A percentile compares a stretch with the other conserved stretches of the same genome.
phyloP scores from a whole-genome alignment of 257 asterid genomes.

The Capsicum pubescens region DNA sequence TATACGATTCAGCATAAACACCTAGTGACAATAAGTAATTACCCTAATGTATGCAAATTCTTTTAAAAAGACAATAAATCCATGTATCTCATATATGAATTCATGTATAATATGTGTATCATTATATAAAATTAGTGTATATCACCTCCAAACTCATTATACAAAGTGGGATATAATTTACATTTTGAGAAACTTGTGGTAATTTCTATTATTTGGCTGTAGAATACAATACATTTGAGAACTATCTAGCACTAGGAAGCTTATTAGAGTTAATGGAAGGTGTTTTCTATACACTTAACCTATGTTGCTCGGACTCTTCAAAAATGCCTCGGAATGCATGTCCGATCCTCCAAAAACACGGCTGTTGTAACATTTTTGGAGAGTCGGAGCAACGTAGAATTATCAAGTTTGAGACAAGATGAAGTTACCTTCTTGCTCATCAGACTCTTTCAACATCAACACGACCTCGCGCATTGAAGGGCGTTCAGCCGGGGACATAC shows the following conservation, averaged over 20 bases:
- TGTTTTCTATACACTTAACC: constrained; percentile 38
- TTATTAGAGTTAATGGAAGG: constrained; percentile 20
- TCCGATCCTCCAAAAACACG: background rate
- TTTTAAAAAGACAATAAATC: no score
- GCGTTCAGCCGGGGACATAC: constrained; percentile 71
- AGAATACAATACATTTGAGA: constrained; percentile 37
- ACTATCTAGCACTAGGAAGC: constrained; percentile 34
- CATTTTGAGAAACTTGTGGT: constrained; percentile 38
- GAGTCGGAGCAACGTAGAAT: background rate
- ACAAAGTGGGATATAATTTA: constrained; percentile 29
- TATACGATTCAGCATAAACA: no score
- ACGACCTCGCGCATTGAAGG: constrained; percentile 91
- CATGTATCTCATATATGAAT: no score
- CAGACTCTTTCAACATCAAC: constrained; percentile 76
- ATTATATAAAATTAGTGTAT: no score
- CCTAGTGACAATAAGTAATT: no score
- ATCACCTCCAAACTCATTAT: background rate
- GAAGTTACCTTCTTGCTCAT: constrained; percentile 54
- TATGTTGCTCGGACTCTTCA: background rate
- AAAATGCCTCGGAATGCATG: background rate
- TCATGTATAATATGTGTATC: no score
- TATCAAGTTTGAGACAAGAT: constrained; percentile 53
- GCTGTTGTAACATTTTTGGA: background rate
- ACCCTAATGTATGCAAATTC: no score
- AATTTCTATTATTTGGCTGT: constrained; percentile 36